A percentile compares a stretch with the other conserved stretches of the same genome.
These are phyloP conservation scores for Alternaria brassicicola DNA, from an alignment of 2,329 filamentous ascomycete genomes.

Conservation along the genomic window DNA sequence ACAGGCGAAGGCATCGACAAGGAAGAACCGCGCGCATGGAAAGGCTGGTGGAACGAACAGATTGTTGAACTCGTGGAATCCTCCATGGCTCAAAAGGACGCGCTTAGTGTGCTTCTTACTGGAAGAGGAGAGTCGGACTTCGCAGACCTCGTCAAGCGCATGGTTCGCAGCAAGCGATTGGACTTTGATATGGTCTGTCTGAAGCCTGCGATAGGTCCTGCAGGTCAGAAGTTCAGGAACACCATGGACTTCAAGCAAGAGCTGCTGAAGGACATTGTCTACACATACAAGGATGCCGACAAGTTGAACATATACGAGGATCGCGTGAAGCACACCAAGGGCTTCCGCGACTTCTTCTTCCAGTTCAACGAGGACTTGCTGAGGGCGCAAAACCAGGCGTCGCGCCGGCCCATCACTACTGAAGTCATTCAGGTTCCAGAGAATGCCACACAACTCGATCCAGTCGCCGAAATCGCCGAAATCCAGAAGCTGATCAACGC, in stretches of 20 bases:
- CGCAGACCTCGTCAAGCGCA: constrained; percentile 78
- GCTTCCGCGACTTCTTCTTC: constrained; percentile 83
- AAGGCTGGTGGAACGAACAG: constrained; percentile 96
- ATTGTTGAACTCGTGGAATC: constrained; percentile 79
- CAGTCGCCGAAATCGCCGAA: constrained; percentile 78
- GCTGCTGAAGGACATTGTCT: constrained; percentile 79
- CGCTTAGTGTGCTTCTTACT: constrained; percentile 83
- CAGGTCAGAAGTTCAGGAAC: constrained; percentile 75
- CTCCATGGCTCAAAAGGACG: constrained; percentile 82
- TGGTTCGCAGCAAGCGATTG: constrained; percentile 76
- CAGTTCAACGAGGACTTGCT: constrained; percentile 72
- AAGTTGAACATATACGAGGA: constrained; percentile 77
- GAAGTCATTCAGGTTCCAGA: constrained; percentile 90
- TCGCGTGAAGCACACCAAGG: constrained; percentile 70
- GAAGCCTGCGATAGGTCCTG: constrained; percentile 83
- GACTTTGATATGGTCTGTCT: constrained; percentile 88
- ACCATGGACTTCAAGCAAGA: constrained; percentile 94
- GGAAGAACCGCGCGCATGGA: constrained; percentile 84
- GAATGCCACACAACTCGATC: constrained; percentile 73
- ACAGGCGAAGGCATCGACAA: constrained; percentile 82
- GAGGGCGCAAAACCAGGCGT: constrained; percentile 49
- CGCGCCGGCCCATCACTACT: constrained; percentile 69
- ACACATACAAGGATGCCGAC: constrained; percentile 82
- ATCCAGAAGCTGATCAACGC: constrained; percentile 88
- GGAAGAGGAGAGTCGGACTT: constrained; percentile 82